Evolutionary conservation across 1,284 basidiomycete species (phyloP), one percentile per base, ranked within the genome.

Genomic region (Kalmanozyma brasiliensis): DNA sequence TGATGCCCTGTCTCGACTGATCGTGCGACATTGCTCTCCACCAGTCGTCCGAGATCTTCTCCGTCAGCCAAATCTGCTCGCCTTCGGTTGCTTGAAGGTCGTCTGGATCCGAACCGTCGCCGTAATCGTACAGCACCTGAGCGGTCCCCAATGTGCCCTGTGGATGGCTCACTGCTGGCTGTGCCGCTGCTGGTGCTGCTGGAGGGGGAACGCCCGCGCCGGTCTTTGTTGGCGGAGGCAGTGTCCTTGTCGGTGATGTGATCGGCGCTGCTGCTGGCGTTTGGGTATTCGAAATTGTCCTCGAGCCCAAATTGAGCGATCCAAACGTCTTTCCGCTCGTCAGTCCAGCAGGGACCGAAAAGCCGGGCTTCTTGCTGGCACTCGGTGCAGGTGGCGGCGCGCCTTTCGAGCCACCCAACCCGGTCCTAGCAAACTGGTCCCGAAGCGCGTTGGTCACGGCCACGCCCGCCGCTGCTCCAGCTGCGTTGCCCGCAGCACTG

Each of bases 41-140:
- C 77, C 77, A 79, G 52, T 79, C 77, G 38, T 70, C 74, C 24
- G 62, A 65, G 19, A 79, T 70, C 17, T 57, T 59, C 33, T 79
- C 77, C 13, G 63, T 37, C 1, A 79, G 57, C 10, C 47, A 57
- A 34, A 79, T 63, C 11, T 45, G 35, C 34, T 79, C 75, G 13
- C 72, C 75, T 22, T 73, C 56, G 0, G 24, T 30, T 0, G 73
- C 69, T 5, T 29, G n/a, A 7, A 79, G 51, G 19, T 79, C 77
- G 35, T 76, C 76, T 8, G 68, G 17, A 26, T 79, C 73, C 8
- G 61, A 36, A 4, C 65, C 77, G 24, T 72, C 70, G 19, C 59
- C 69, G 26, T 72, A 72, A 49, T 69, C 66, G 37, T 52, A 69
- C 16, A 69, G 42, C 11, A 63, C 66, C 16, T 38, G 14, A 3